These are phyloP conservation scores for Suhomyces tanzawaensis DNA, from an alignment of 805 yeast genomes.

Conservation along the genomic window DNA sequence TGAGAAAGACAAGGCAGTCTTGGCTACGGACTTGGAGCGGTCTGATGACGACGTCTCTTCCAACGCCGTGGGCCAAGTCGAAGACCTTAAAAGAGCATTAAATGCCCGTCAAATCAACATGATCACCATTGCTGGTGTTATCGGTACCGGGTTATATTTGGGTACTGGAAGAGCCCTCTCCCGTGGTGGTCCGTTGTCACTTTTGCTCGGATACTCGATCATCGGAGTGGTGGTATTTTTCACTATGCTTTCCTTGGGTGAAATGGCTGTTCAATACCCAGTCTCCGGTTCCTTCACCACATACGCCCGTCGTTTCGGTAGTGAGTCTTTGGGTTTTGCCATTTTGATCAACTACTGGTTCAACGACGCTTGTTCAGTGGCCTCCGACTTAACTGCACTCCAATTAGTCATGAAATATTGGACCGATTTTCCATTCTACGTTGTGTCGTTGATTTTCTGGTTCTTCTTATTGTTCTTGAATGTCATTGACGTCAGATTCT, in stretches of 20 bases:
- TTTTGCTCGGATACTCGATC: conserved; percentile 33
- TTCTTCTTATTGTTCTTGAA: conserved; percentile 43
- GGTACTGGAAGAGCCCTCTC: conserved; percentile 32
- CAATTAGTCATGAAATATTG: conserved; percentile 47
- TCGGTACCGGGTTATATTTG: conserved; percentile 35
- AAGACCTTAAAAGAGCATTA: conserved; percentile 10
- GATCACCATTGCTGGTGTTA: conserved; percentile 38
- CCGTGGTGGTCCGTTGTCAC: conserved; percentile 30
- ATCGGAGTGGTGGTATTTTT: conserved; percentile 47
- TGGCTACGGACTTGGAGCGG: conserved; percentile 8
- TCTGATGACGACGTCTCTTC: conserved; percentile 7
- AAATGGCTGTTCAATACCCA: conserved; percentile 55
- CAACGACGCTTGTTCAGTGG: conserved; percentile 49
- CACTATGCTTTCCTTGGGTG: conserved; percentile 55
- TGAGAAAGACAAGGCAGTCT: neutral
- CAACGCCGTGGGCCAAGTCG: conserved; percentile 5
- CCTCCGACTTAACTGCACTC: conserved; percentile 47
- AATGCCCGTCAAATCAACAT: conserved; percentile 27
- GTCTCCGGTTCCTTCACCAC: conserved; percentile 54
- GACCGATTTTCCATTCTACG: conserved; percentile 51
- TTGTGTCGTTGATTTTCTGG: conserved; percentile 54
- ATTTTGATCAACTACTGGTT: conserved; percentile 50
- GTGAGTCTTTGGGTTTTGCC: conserved; percentile 52
- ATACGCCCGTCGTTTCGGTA: conserved; percentile 48
- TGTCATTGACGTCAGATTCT: conserved; percentile 37